These are phyloP conservation scores for Penicillium sclerotigenum DNA, from an alignment of 2,329 filamentous ascomycete genomes.

Conservation along the genomic window DNA sequence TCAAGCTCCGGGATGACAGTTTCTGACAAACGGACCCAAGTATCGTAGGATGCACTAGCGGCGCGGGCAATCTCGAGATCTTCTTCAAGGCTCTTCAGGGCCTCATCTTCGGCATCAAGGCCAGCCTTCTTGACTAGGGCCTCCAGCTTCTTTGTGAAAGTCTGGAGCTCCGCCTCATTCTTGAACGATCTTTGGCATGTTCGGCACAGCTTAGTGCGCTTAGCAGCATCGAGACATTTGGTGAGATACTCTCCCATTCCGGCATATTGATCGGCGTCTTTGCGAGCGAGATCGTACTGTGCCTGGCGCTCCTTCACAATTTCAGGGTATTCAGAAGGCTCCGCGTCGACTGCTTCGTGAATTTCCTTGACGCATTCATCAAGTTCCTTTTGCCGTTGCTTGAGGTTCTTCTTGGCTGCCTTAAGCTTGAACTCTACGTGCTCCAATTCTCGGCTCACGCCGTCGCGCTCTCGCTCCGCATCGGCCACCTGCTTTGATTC, in stretches of 20 bases:
- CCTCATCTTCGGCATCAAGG: conserved; percentile 59
- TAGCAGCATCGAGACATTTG: conserved; percentile 63
- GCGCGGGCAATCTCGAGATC: conserved; percentile 61
- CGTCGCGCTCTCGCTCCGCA: conserved; percentile 68
- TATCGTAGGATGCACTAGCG: conserved; percentile 68
- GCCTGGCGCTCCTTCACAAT: conserved; percentile 52
- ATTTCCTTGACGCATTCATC: conserved; percentile 61
- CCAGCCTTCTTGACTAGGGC: conserved; percentile 49
- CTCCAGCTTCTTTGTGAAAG: conserved; percentile 65
- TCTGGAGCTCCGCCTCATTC: conserved; percentile 57
- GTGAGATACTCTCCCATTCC: conserved; percentile 69
- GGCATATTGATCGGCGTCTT: conserved; percentile 65
- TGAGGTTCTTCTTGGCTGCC: conserved; percentile 61
- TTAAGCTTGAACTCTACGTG: conserved; percentile 72
- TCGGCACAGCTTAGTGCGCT: conserved; percentile 68
- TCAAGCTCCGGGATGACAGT: conserved; percentile 68
- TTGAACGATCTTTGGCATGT: conserved; percentile 72
- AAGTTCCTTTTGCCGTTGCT: conserved; percentile 62
- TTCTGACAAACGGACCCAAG: conserved; percentile 64
- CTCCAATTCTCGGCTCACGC: conserved; percentile 67
- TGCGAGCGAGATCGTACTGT: conserved; percentile 52
- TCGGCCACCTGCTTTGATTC: conserved; percentile 60
- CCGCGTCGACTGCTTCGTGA: conserved; percentile 55
- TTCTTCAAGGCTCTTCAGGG: conserved; percentile 60
- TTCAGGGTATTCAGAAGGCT: conserved; percentile 51